These are phyloP conservation scores for Diddensiella santjacobensis DNA, from an alignment of 805 yeast genomes.

Conservation along the genomic window DNA sequence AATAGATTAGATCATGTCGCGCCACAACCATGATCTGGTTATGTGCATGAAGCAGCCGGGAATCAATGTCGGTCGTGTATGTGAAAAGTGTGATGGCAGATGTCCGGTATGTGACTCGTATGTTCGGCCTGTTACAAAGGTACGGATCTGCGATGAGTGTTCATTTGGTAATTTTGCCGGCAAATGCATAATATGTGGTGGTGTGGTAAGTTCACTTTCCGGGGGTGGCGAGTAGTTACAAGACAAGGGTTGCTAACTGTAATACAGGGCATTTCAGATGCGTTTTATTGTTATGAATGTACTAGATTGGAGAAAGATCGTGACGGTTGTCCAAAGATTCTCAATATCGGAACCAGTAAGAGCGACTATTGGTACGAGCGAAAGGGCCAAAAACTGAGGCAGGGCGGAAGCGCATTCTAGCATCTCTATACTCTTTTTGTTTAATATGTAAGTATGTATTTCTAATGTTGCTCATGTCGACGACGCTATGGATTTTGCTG, in stretches of 20 bases:
- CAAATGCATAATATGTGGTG: slow-evolving; percentile 78
- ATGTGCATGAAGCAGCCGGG: slow-evolving; percentile 88
- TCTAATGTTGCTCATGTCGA: background rate
- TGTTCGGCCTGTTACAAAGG: slow-evolving; percentile 66
- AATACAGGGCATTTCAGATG: slow-evolving; percentile 55
- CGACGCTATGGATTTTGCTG: background rate
- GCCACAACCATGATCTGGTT: slow-evolving; percentile 81
- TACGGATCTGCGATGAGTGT: slow-evolving; percentile 79
- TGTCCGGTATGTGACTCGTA: slow-evolving; percentile 89
- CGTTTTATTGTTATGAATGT: slow-evolving; percentile 84
- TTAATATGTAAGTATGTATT: background rate
- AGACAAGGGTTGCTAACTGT: background rate
- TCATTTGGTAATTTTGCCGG: slow-evolving; percentile 62
- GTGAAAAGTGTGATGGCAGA: slow-evolving; percentile 84
- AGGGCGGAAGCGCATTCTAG: background rate
- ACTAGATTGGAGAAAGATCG: slow-evolving; percentile 72
- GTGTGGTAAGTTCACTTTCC: slow-evolving; percentile 14
- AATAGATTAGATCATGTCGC: too few relatives aligned
- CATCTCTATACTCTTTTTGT: background rate
- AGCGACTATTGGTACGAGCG: slow-evolving; percentile 61
- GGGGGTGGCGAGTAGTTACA: background rate
- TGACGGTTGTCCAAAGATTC: slow-evolving; percentile 88
- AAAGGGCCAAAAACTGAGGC: slow-evolving; percentile 22
- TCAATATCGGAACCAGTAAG: slow-evolving; percentile 75
- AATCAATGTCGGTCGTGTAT: slow-evolving; percentile 59